Percentiles rank a stretch among this genome's conserved stretches.
Evolutionary conservation across 805 yeast genomes (phyloP).

Genomic region (Candida michaelii): DNA sequence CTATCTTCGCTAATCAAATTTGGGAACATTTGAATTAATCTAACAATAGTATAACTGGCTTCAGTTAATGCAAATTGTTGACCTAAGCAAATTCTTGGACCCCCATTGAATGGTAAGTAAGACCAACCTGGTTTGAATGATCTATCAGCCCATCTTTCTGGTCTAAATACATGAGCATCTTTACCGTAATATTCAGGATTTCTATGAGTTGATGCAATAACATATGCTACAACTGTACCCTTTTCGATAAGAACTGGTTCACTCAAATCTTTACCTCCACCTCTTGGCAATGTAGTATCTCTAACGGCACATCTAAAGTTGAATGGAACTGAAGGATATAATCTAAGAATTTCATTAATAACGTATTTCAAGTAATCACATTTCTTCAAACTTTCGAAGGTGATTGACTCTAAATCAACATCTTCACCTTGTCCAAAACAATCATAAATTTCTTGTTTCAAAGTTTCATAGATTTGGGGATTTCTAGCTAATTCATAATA

Average conservation of each 20-base stretch:
- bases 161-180: conserved; percentile 44
- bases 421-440: conserved; percentile 29
- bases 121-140: conserved; percentile 44
- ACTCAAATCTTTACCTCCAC: conserved; percentile 38
- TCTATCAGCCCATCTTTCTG: conserved; percentile 48
- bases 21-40: conserved; percentile 31
- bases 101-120: conserved; percentile 54
- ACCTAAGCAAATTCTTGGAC: conserved; percentile 55
- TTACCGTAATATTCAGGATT: conserved; percentile 39
- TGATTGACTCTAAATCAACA: conserved; percentile 22
- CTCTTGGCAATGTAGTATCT: conserved; percentile 34
- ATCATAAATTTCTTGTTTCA: conserved; percentile 25
- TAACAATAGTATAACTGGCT: conserved; percentile 43
- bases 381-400: conserved; percentile 35
- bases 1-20: conserved; percentile 16
- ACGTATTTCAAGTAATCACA: conserved; percentile 34
- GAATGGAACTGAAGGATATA: conserved; percentile 37
- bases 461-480: conserved; percentile 28
- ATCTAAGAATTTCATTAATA: conserved; percentile 31
- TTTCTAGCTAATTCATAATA: conserved; percentile 34
- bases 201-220: conserved; percentile 45
- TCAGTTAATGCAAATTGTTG: conserved; percentile 58
- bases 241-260: conserved; percentile 42
- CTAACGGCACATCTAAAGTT: conserved; percentile 32
- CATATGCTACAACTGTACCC: conserved; percentile 42